Evolutionary conservation across 495 filamentous ascomycete species (phyloP), one percentile per base, ranked within the genome.

Genomic region (Penicillium salamii): DNA sequence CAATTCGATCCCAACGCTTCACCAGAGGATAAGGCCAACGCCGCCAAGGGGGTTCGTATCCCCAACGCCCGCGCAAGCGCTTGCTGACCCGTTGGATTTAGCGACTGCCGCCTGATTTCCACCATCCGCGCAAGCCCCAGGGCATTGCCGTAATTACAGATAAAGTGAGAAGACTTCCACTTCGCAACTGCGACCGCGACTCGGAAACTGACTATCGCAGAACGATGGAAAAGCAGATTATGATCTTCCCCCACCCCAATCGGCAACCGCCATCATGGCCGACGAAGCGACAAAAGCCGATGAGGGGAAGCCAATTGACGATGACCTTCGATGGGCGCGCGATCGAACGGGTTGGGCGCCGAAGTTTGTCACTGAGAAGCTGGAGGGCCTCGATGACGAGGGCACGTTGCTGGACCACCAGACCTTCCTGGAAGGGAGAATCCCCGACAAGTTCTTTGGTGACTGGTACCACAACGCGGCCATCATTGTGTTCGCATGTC

Each of bases 381-480:
- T 73, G 12, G 64, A 68, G 26, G 72, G 81, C 37, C 70, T 77
- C 15, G 63, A 71, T 2, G 72, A 79, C n/a, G 76, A 75, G 14
- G 83, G 82, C 40, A 90, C 78, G 41, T 61, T 96, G 60, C 75
- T 95, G 31, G 90, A 97, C 62, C 91, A 96, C 63, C 80, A 89
- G 57, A 93, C 89, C 13, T 88, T 83, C 65, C 53, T 99, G n/a
- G 93, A 97, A 64, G 77, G 80, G 17, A 87, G 83, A 62, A 61
- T 99, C 17, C 81, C 90, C 18, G 93, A 99, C 55, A 88, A 91
- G 60, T 91, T 91, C 65, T 99, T 85, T 68, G 93, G 93, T 59
- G 92, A 97, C 59, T 99, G 93, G 93, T 97, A 97, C 66, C 90
- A 97, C 65, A 97, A 99, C 67, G 84, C 91, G 13, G 93, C 72